Evolutionary conservation across 169 alveolate genomes (phyloP).

Genomic region (Eimeria sp.): DNA sequence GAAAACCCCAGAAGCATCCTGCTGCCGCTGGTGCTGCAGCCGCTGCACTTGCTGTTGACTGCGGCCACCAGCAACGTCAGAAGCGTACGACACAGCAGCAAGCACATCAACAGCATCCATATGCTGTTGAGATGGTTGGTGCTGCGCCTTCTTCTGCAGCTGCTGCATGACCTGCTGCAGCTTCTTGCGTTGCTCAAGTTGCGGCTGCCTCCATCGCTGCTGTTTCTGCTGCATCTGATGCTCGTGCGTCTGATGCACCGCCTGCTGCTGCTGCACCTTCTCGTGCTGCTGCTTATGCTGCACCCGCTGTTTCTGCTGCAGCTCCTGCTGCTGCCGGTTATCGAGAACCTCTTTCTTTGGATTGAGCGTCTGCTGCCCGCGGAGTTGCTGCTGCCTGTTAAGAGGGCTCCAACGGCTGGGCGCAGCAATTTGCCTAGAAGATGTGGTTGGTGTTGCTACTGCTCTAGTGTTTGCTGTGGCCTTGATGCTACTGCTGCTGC

Average conservation of each 20-base stretch:
- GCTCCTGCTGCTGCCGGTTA: conserved; percentile 4
- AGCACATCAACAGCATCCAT: background rate
- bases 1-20: background rate
- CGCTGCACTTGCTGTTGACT: background rate
- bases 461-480: background rate
- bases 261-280: background rate
- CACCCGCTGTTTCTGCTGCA: background rate
- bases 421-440: background rate
- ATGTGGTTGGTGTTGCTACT: background rate
- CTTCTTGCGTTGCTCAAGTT: background rate
- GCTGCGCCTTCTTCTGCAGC: background rate
- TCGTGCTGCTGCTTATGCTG: background rate
- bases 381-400: background rate
- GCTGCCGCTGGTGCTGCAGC: background rate
- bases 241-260: background rate
- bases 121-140: conserved; percentile 5
- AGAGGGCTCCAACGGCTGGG: background rate
- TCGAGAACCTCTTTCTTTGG: background rate
- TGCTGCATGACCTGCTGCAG: background rate
- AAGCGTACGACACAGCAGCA: background rate
- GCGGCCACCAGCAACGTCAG: background rate
- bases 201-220: background rate
- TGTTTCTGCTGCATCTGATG: background rate
- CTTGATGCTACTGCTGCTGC: background rate
- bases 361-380: background rate